Conservation (phyloP, 768 basidiomycete species). For the Trametes meyenii region DNA sequence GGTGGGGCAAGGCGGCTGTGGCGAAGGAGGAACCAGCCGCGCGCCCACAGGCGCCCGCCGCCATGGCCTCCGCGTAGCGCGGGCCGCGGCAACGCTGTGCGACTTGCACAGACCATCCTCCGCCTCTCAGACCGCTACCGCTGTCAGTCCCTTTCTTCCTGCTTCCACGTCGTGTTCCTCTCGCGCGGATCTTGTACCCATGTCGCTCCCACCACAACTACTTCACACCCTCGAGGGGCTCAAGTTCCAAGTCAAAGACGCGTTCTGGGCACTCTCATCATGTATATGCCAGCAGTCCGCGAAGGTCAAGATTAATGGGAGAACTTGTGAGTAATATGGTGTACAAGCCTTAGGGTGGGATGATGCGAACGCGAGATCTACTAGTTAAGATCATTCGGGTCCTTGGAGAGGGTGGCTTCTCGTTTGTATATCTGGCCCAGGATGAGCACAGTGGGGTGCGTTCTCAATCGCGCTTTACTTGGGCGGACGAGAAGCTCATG, state of each 20-base stretch:
- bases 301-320: slow-evolving; percentile 93
- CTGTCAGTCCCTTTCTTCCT: background rate
- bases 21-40: slow-evolving; percentile 6
- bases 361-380: background rate
- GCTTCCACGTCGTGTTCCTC: background rate
- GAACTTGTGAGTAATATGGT: slow-evolving; percentile 70
- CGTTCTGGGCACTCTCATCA: slow-evolving; percentile 78
- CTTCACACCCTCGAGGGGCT: slow-evolving; percentile 32
- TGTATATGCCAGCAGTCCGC: slow-evolving; percentile 82
- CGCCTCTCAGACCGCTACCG: background rate
- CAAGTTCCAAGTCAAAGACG: slow-evolving; percentile 69
- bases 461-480: slow-evolving; percentile 21
- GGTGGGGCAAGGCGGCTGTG: slow-evolving; percentile 16
- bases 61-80: background rate
- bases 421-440: slow-evolving; percentile 87
- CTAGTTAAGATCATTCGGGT: slow-evolving; percentile 88
- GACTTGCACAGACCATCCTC: slow-evolving; percentile 9
- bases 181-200: slow-evolving; percentile 6
- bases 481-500: background rate
- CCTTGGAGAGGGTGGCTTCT: slow-evolving; percentile 95
- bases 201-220: slow-evolving; percentile 32
- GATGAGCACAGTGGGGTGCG: slow-evolving; percentile 84
- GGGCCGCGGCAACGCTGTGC: slow-evolving; percentile 21
- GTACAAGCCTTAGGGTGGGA: background rate
- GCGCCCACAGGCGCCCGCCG: slow-evolving; percentile 1